Base-by-base conservation (phyloP, 1,284 basidiomycete species). In the Trichosporon ovoides region DNA sequence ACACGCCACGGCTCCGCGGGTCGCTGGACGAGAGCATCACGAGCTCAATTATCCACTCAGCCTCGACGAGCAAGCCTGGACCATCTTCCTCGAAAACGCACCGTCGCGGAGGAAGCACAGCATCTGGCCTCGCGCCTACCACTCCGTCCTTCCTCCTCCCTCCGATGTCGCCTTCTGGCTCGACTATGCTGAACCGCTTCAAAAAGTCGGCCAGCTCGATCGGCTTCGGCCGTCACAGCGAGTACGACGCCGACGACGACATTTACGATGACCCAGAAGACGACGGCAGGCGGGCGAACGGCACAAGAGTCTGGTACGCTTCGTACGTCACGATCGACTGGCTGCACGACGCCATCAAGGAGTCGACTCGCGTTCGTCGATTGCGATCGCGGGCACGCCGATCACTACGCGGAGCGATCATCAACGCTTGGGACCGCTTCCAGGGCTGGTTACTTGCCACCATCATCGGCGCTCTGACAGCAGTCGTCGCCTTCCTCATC, bases 361-460 rank as follows among this genome's bases (percentile, higher is more conserved):
- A 93, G 68, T 89, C 89, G 0, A 83, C 84, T 1, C 86, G 91
- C 20, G 85, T 88, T 59, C 83, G 86, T 28, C 83, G 84, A 46
- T 78, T 94, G 18, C 70, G 77, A n/a, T 80, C 85, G 53, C 83
- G 79, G 49, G 67, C 71, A 14, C 82, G 84, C 53, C 85, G 82
- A 62, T 90, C 89, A 0, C 22, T 87, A 28, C 84, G 90, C n/a
- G 89, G 92, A 1, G 81, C 81, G 43, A 63, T 89, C 35, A 79
- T 81, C n/a, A 84, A 90, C 52, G 78, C 81, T 7, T 81, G 88
- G 70, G 95, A 98, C 78, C 86, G 88, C 59, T 84, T 85, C 65
- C 82, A 93, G 59, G 91, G 91, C 10, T 98, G 95, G 94, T 74
- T 96, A 55, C 85, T 95, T 38, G 91, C 95, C 52, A 91, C 90